Evolutionary conservation across 208 protist species (phyloP).

Genomic region (Trypanosoma melophagium): DNA sequence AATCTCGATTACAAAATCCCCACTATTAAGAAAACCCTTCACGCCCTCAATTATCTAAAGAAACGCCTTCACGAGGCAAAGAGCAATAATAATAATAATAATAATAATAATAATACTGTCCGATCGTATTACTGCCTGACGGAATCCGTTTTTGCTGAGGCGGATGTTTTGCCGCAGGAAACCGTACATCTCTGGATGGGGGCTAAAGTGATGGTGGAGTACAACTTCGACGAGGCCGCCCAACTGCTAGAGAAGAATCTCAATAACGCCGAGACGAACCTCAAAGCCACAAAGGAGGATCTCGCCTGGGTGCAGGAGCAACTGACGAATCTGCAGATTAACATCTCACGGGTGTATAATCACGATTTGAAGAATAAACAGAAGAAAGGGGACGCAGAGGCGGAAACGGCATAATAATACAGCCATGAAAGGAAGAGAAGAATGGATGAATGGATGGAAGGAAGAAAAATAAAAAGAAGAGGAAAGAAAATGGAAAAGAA

Average conservation of each 20-base stretch:
- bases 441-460: background rate
- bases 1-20: conserved; percentile 90
- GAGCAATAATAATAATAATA: conserved; percentile 27
- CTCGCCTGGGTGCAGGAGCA: conserved; percentile 96
- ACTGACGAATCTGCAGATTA: conserved; percentile 95
- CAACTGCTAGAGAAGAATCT: conserved; percentile 91
- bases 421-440: background rate
- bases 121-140: conserved; percentile 87
- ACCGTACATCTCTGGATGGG: conserved; percentile 94
- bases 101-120: conserved; percentile 38
- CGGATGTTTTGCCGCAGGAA: conserved; percentile 73
- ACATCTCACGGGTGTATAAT: conserved; percentile 94
- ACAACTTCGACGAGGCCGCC: conserved; percentile 94
- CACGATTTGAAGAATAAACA: conserved; percentile 89
- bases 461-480: background rate
- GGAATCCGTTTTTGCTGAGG: conserved; percentile 88
- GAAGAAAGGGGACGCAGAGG: conserved; percentile 21
- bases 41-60: conserved; percentile 87
- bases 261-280: conserved; percentile 69
- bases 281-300: conserved; percentile 91
- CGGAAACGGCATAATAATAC: background rate
- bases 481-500: background rate
- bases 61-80: conserved; percentile 40
- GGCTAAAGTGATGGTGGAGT: conserved; percentile 97
- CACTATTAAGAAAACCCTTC: conserved; percentile 91